Conservation (phyloP, 2,329 filamentous ascomycete species). For the Rhinocladiella mackenziei region DNA sequence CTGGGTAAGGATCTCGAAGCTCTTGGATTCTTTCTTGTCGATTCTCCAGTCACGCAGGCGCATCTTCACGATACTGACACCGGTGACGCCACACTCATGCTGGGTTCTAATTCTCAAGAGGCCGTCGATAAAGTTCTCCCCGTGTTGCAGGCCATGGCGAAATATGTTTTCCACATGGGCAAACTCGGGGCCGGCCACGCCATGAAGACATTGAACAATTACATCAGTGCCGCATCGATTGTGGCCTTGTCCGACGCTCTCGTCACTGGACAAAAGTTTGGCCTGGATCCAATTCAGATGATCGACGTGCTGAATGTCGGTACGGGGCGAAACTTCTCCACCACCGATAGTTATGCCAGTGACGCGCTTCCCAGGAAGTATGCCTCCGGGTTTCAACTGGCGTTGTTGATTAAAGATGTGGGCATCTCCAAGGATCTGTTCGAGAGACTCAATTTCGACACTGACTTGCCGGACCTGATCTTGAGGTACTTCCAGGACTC, state of each 20-base stretch:
- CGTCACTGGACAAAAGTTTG: constrained; percentile 25
- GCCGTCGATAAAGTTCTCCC: constrained; percentile 20
- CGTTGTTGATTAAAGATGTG: constrained; percentile 24
- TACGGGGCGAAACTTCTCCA: constrained; percentile 37
- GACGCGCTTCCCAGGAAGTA: constrained; percentile 23
- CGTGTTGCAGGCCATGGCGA: constrained; percentile 25
- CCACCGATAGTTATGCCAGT: constrained; percentile 31
- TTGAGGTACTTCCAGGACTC: constrained; percentile 28
- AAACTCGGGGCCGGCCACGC: constrained; percentile 22
- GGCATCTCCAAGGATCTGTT: constrained; percentile 27
- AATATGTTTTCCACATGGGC: constrained; percentile 27
- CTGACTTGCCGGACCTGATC: constrained; percentile 24
- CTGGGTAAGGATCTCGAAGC: constrained; percentile 21
- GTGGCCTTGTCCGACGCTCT: constrained; percentile 23
- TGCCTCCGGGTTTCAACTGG: constrained; percentile 24
- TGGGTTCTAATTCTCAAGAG: constrained; percentile 20
- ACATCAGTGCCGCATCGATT: constrained; percentile 24
- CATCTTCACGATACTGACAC: constrained; percentile 26
- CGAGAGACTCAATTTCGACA: constrained; percentile 17
- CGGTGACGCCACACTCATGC: constrained; percentile 27
- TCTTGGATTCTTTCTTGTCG: constrained; percentile 19
- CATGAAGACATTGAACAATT: constrained; percentile 29
- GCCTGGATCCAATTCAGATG: constrained; percentile 32
- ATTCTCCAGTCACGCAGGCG: constrained; percentile 25
- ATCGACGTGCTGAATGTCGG: constrained; percentile 43